phyloP scores from a whole-genome alignment of 257 asterid genomes.

The Gynochthodes officinalis region DNA sequence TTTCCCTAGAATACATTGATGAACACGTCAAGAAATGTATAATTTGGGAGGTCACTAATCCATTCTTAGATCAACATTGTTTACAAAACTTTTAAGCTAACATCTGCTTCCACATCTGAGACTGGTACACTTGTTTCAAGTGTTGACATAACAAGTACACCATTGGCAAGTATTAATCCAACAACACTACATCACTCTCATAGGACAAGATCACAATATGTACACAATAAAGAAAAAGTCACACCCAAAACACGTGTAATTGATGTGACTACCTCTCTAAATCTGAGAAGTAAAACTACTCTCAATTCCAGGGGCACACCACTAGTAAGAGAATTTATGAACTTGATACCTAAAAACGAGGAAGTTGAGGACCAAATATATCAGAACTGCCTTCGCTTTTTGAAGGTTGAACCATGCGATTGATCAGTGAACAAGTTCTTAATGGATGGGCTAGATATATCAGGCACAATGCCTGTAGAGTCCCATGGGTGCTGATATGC shows the following conservation, averaged over 20 bases:
- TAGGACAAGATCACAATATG: slow-evolving; percentile 2
- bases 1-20: neutral
- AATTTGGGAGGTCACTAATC: neutral
- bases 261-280: neutral
- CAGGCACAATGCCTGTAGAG: slow-evolving; percentile 62
- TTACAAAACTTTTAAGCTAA: neutral
- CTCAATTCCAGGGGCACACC: slow-evolving; percentile 2
- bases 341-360: neutral
- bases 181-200: neutral
- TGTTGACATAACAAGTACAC: neutral
- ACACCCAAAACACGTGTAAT: neutral
- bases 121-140: neutral
- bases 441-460: slow-evolving; percentile 37
- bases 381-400: slow-evolving; percentile 46
- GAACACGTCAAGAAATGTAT: neutral
- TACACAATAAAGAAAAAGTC: slow-evolving; percentile 5
- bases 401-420: slow-evolving; percentile 27
- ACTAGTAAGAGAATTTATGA: neutral
- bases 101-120: neutral
- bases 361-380: neutral
- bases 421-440: slow-evolving; percentile 29
- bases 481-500: slow-evolving; percentile 27
- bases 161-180: neutral
- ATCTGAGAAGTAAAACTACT: neutral
- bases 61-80: neutral